Conservation (phyloP, 495 filamentous ascomycete species). For the Friedmanniomyces endolithicus region DNA sequence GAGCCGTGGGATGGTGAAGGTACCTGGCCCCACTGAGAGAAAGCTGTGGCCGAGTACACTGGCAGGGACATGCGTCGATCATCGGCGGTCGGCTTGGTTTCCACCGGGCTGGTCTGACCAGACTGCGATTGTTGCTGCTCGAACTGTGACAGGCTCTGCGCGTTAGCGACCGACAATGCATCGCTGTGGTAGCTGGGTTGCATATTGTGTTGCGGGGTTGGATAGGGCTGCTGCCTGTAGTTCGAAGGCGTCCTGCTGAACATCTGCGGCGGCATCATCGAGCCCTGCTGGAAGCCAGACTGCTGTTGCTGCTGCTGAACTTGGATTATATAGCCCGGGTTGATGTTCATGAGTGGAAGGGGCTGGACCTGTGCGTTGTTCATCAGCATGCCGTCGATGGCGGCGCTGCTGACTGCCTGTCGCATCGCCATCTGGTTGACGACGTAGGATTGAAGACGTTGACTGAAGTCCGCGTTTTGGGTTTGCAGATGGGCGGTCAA, state of each 20-base stretch:
- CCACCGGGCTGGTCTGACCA: conserved; percentile 20
- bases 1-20: conserved; percentile 16
- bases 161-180: conserved; percentile 29
- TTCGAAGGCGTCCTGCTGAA: conserved; percentile 27
- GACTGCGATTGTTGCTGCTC: conserved; percentile 8
- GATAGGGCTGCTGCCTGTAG: conserved; percentile 27
- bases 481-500: conserved; percentile 45
- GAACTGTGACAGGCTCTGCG: not conserved
- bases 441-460: conserved; percentile 45
- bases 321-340: conserved; percentile 20
- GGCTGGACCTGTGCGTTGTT: conserved; percentile 28
- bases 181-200: conserved; percentile 22
- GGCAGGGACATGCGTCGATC: conserved; percentile 33
- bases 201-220: conserved; percentile 16
- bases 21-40: conserved; percentile 11
- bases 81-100: conserved; percentile 11
- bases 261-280: conserved; percentile 34
- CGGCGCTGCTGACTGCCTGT: conserved; percentile 33
- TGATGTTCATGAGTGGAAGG: conserved; percentile 32
- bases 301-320: conserved; percentile 14
- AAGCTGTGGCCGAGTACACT: conserved; percentile 22
- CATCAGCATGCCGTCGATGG: conserved; percentile 22
- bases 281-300: no score
- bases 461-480: conserved; percentile 42
- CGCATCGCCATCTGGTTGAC: conserved; percentile 48